A percentile compares a stretch with the other conserved stretches of the same genome.
These are phyloP conservation scores for Yarrowia yakushimensis DNA, from an alignment of 805 yeast genomes.

Conservation along the genomic window DNA sequence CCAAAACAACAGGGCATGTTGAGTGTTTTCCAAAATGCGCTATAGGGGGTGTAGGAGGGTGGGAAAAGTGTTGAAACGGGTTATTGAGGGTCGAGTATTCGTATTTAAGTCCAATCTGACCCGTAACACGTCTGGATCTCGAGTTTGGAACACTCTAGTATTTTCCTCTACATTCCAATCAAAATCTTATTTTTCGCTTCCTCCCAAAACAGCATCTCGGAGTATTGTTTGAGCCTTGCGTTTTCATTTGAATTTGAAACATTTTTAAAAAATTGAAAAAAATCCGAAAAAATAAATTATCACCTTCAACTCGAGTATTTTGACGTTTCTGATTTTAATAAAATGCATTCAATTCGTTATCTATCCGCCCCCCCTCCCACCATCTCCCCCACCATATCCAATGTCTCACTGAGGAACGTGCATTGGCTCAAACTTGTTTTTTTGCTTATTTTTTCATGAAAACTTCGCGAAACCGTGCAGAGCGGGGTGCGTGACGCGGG, in stretches of 20 bases:
- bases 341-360: too few species aligned
- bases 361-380: too few species aligned
- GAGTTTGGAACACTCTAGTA: background rate
- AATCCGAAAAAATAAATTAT: too few species aligned
- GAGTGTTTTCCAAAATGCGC: background rate
- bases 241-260: background rate
- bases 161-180: background rate
- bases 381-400: too few species aligned
- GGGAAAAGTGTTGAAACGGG: background rate
- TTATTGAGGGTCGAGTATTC: too few species aligned
- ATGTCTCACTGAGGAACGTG: constrained; percentile 15
- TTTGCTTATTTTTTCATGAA: background rate
- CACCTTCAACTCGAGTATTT: too few species aligned
- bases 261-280: background rate
- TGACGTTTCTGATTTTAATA: too few species aligned
- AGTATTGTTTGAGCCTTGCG: too few species aligned
- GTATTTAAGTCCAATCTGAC: too few species aligned
- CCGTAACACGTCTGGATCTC: background rate
- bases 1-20: background rate
- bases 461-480: constrained; percentile 7
- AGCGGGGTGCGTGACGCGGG: constrained; percentile 11
- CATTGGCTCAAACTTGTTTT: background rate
- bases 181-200: background rate
- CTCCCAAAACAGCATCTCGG: constrained; percentile 7
- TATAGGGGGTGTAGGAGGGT: background rate